Evolutionary conservation across 2,329 filamentous ascomycete genomes (phyloP).

Genomic region (Fusarium napiforme): DNA sequence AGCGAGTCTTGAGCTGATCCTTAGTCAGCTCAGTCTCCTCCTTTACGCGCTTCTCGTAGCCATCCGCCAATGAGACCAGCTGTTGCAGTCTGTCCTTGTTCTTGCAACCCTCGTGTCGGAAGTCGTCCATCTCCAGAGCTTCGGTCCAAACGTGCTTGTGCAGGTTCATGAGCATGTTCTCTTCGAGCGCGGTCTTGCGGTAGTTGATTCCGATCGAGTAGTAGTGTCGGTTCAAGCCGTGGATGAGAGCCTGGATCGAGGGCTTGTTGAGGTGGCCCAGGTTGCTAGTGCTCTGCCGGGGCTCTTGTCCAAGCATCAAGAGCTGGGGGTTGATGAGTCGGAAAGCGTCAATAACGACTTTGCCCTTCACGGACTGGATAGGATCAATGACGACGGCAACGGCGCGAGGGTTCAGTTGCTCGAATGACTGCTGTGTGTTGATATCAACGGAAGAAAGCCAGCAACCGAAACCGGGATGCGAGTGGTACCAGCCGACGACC

Average conservation of each 20-base stretch:
- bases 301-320: conserved; percentile 97
- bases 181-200: conserved; percentile 94
- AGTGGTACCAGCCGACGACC: conserved; percentile 99
- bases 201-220: conserved; percentile 99
- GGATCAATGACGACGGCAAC: conserved; percentile 98
- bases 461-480: conserved; percentile 98
- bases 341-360: conserved; percentile 99
- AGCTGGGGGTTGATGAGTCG: conserved; percentile 98
- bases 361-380: conserved; percentile 99
- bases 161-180: conserved; percentile 99
- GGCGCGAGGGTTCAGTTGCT: conserved; percentile 95
- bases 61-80: conserved; percentile 89
- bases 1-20: conserved; percentile 98
- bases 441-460: conserved; percentile 99
- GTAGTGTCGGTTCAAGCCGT: conserved; percentile 98
- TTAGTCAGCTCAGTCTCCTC: conserved; percentile 98
- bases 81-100: conserved; percentile 91
- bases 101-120: conserved; percentile 82
- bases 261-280: conserved; percentile 98
- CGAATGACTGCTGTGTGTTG: conserved; percentile 99
- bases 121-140: conserved; percentile 96
- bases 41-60: conserved; percentile 98
- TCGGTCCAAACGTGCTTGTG: conserved; percentile 99
- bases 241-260: conserved; percentile 98
- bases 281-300: conserved; percentile 97